These are phyloP conservation scores for Sporothrix pallida DNA, from an alignment of 2,329 filamentous ascomycete genomes.

Conservation along the genomic window DNA sequence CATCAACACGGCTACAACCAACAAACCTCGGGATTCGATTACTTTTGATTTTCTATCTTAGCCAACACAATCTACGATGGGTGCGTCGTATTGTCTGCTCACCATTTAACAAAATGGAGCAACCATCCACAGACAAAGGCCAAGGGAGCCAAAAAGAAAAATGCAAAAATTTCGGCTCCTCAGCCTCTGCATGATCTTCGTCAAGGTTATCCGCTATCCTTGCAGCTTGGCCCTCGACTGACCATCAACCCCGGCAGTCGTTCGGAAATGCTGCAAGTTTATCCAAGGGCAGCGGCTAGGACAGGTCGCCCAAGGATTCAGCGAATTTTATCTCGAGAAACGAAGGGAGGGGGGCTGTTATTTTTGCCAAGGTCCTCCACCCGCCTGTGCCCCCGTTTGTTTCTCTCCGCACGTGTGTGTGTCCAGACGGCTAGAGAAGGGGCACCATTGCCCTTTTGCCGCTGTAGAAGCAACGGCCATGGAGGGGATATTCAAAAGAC, in stretches of 20 bases:
- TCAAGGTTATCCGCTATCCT: conserved; percentile 34
- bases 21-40: not conserved
- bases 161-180: conserved; percentile 34
- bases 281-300: conserved; percentile 22
- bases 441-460: not conserved
- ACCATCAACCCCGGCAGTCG: conserved; percentile 30
- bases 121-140: not conserved
- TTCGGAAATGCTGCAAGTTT: conserved; percentile 29
- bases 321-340: conserved; percentile 19
- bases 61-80: not conserved
- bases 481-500: conserved; percentile 8
- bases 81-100: conserved; percentile 15
- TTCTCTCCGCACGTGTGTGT: conserved; percentile 23
- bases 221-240: conserved; percentile 29
- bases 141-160: conserved; percentile 12
- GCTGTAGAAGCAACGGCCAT: conserved; percentile 16
- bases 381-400: conserved; percentile 7
- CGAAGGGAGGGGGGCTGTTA: conserved; percentile 12
- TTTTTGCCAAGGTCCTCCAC: conserved; percentile 22
- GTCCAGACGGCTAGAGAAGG: conserved; percentile 4
- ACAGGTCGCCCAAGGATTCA: conserved; percentile 10
- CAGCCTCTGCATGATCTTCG: conserved; percentile 36
- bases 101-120: conserved; percentile 12
- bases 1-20: not conserved
- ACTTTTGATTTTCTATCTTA: conserved; percentile 2